Evolutionary conservation across 106 monocot species (phyloP).

Genomic region (Allium cepa): DNA sequence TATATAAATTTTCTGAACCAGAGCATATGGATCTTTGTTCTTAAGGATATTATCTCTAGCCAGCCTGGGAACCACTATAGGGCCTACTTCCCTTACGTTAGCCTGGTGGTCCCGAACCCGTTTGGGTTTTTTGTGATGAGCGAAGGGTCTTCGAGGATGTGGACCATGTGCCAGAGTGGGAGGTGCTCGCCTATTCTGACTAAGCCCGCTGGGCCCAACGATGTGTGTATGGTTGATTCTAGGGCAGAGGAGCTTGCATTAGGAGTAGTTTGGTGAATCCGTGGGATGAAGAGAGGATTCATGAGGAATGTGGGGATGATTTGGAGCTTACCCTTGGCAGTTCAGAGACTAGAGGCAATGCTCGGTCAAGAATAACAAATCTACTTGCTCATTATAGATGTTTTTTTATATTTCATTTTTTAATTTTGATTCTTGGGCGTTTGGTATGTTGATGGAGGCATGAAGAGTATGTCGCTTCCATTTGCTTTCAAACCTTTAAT

Average conservation of each 20-base stretch:
- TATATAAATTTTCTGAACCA: too few species aligned
- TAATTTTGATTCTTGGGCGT: background rate
- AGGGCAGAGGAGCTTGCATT: slow-evolving; percentile 39
- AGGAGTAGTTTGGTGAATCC: slow-evolving; percentile 48
- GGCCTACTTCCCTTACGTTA: slow-evolving; percentile 52
- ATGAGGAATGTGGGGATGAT: slow-evolving; percentile 48
- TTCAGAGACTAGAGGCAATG: slow-evolving; percentile 38
- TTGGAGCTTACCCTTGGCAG: slow-evolving; percentile 58
- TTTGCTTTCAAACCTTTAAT: background rate
- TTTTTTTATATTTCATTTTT: background rate
- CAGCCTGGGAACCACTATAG: slow-evolving; percentile 30
- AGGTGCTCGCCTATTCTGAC: slow-evolving; percentile 31
- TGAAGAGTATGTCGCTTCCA: background rate
- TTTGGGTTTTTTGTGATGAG: slow-evolving; percentile 25
- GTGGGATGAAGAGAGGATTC: slow-evolving; percentile 71
- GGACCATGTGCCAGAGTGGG: slow-evolving; percentile 41
- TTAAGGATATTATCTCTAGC: too few species aligned
- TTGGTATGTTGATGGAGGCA: background rate
- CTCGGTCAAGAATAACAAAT: background rate
- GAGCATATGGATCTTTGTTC: too few species aligned
- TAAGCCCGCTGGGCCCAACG: background rate
- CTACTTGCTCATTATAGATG: background rate
- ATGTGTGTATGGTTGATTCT: slow-evolving; percentile 17
- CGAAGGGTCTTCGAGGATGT: slow-evolving; percentile 33
- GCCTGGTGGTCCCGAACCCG: slow-evolving; percentile 35